phyloP scores from a whole-genome alignment of 2,329 filamentous ascomycete genomes.

The Beauveria rudraprayagi region DNA sequence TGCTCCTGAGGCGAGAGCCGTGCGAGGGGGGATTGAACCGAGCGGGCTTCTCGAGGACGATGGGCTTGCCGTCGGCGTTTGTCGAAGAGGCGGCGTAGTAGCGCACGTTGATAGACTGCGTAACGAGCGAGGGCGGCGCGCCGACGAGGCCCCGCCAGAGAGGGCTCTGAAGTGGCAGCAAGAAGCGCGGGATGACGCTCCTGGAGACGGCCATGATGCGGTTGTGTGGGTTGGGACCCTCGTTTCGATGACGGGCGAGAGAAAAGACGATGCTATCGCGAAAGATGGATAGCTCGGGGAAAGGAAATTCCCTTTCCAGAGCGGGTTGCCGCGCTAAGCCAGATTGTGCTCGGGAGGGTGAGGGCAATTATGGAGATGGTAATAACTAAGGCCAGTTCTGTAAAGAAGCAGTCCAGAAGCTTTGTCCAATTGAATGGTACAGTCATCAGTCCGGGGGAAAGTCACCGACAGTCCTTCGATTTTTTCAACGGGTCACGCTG shows the following conservation, averaged over 20 bases:
- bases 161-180: conserved; percentile 54
- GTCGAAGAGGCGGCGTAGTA: conserved; percentile 15
- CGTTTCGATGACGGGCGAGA: background rate
- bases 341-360: background rate
- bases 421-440: background rate
- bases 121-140: conserved; percentile 22
- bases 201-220: conserved; percentile 37
- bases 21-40: conserved; percentile 92
- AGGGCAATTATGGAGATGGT: background rate
- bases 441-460: too few species aligned
- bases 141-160: conserved; percentile 39
- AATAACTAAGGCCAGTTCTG: conserved; percentile 4
- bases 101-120: conserved; percentile 28
- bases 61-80: conserved; percentile 34
- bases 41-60: conserved; percentile 76
- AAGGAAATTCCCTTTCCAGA: conserved; percentile 10
- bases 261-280: background rate
- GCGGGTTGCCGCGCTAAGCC: background rate
- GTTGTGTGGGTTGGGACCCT: background rate
- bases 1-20: conserved; percentile 56
- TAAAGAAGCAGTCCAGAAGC: background rate
- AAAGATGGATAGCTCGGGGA: background rate
- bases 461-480: background rate
- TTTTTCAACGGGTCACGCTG: background rate
- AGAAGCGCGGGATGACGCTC: conserved; percentile 55